These are phyloP conservation scores for Miscanthus lutarioriparius DNA, from an alignment of 176 grass and related monocot genomes.

Conservation along the genomic window DNA sequence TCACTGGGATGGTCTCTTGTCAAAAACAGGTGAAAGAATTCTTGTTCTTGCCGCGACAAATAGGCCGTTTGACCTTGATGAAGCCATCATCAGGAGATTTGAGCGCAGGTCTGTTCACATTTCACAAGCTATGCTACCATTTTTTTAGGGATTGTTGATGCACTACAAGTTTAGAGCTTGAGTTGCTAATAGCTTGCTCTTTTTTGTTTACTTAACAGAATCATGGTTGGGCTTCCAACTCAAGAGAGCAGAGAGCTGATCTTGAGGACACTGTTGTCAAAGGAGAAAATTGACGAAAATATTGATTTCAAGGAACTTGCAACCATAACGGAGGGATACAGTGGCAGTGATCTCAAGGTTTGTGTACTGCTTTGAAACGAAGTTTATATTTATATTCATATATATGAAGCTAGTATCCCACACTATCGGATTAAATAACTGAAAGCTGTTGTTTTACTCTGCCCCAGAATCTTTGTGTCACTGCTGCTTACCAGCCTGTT, in stretches of 20 bases:
- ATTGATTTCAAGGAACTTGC: conserved; percentile 94
- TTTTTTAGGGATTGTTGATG: neutral
- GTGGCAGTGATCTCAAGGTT: conserved; percentile 98
- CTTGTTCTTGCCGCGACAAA: conserved; percentile 99
- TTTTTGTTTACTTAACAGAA: conserved; percentile 53
- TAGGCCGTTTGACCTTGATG: conserved; percentile 96
- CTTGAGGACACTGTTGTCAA: conserved; percentile 73
- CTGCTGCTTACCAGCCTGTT: conserved; percentile 89
- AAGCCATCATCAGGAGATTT: conserved; percentile 97
- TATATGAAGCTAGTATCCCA: neutral
- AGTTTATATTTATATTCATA: neutral
- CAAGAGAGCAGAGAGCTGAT: conserved; percentile 87
- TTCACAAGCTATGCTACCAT: neutral
- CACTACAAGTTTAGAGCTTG: neutral
- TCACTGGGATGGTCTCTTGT: conserved; percentile 92
- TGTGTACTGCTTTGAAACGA: neutral
- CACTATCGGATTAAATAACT: neutral
- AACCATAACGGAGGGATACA: conserved; percentile 81
- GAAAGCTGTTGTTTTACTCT: neutral
- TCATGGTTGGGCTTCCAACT: conserved; percentile 95
- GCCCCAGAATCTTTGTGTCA: conserved; percentile 80
- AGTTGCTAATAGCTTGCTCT: conserved; percentile 14
- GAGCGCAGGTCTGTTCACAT: conserved; percentile 75
- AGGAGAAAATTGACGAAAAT: conserved; percentile 61
- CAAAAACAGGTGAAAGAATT: conserved; percentile 72